These are phyloP conservation scores for Agaricus blazei DNA, from an alignment of 768 basidiomycete species.

Conservation along the genomic window DNA sequence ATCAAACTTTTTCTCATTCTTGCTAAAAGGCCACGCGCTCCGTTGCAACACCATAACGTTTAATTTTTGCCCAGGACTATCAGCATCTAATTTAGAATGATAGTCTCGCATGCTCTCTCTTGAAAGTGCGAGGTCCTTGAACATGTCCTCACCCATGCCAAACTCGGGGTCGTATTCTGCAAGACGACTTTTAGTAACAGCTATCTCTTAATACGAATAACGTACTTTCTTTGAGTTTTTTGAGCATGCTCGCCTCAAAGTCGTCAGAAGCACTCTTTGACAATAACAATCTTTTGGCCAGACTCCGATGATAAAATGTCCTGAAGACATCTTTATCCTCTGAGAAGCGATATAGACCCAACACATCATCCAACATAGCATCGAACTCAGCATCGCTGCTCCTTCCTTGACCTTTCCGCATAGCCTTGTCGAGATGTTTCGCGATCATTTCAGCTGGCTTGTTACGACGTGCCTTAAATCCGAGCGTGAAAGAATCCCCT, in stretches of 20 bases:
- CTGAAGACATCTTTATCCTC: constrained; percentile 94
- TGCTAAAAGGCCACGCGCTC: constrained; percentile 82
- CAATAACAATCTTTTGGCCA: constrained; percentile 86
- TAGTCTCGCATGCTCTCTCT: constrained; percentile 68
- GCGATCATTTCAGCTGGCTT: constrained; percentile 94
- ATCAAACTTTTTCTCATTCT: constrained; percentile 43
- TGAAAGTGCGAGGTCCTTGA: constrained; percentile 81
- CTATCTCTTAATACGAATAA: constrained; percentile 1
- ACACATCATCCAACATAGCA: constrained; percentile 53
- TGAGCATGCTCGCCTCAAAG: constrained; percentile 78
- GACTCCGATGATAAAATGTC: constrained; percentile 82
- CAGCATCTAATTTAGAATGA: constrained; percentile 37
- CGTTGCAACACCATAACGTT: constrained; percentile 81
- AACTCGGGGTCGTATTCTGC: constrained; percentile 94
- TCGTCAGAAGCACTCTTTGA: constrained; percentile 83
- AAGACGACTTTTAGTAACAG: neutral
- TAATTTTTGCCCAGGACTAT: constrained; percentile 43
- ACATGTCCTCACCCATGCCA: constrained; percentile 92
- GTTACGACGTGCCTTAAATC: constrained; percentile 70
- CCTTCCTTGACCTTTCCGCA: constrained; percentile 82
- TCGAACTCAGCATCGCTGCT: constrained; percentile 61
- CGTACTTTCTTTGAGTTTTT: constrained; percentile 76
- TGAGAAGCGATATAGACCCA: constrained; percentile 79
- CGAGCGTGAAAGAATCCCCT: constrained; percentile 63
- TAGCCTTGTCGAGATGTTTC: constrained; percentile 79